Base-by-base conservation (phyloP, 768 basidiomycete genomes). In the Amanita thiersii region DNA sequence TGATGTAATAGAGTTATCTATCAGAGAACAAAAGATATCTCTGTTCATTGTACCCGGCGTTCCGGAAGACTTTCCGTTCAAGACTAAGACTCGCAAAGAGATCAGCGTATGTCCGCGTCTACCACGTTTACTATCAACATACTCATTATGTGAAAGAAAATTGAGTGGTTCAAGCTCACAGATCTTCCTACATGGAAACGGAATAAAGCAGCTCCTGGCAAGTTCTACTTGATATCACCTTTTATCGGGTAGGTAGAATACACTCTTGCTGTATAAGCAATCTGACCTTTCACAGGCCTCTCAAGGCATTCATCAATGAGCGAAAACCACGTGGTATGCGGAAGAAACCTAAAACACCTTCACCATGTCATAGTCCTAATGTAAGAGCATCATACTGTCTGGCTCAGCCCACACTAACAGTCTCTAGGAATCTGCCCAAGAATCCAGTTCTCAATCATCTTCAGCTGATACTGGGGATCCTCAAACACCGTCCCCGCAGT, bases 81-180 rank as follows among this genome's bases (percentile, higher is more conserved):
- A 86, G 62, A 96, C 96, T 4, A 83, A 85, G 60, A 99, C 96
- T 1, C 72, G 94, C 43, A 99, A 97, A 63, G 96, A 99, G 69
- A 99, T 99, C 52, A 94, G 92, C 56, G 93, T 96, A 70, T 55
- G 80, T 30, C 29, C 43, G 19, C 20, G 6, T 26, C 14, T 18
- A 18, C 7, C 5, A 10, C 21, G 33, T 25, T 10, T 15, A 19
- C 11, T 24, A 11, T 39, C 28, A 35, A 19, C 14, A 19, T 15
- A 19, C 6, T 12, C 28, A 24, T 17, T 31, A 28, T 32, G 40
- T 28, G 32, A 26, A 56, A 97, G 93, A 89, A 88, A 69, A 98
- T 98, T 51, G 84, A 92, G 56, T 99, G 96, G 96, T 96, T 96
- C 62, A 78, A 69, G 46, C 65, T 98, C 38, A 69, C 72, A 14